phyloP scores from a whole-genome alignment of 768 basidiomycete species.

The Gloeophyllum trabeum region DNA sequence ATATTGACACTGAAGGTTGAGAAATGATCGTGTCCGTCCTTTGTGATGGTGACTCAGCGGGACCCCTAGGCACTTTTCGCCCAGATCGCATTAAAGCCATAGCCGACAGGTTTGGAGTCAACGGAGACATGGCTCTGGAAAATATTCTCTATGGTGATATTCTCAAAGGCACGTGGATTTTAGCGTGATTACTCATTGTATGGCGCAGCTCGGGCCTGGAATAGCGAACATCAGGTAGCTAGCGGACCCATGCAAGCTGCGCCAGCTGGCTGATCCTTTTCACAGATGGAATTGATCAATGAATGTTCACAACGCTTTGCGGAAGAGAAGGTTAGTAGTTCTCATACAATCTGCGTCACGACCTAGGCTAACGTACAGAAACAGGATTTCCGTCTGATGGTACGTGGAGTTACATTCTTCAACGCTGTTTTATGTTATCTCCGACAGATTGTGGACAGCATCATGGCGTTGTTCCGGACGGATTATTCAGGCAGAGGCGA shows the following conservation, averaged over 20 bases:
- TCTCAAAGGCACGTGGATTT: neutral
- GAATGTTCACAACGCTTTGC: constrained; percentile 83
- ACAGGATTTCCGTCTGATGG: constrained; percentile 68
- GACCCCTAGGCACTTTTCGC: constrained; percentile 69
- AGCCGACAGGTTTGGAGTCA: constrained; percentile 91
- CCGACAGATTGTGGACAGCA: constrained; percentile 81
- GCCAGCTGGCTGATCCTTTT: constrained; percentile 4
- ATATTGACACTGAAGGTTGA: constrained; percentile 85
- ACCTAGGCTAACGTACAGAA: too few species aligned
- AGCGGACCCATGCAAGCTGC: neutral
- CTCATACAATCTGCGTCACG: too few species aligned
- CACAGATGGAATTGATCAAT: constrained; percentile 83
- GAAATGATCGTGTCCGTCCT: too few species aligned
- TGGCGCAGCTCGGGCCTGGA: constrained; percentile 69
- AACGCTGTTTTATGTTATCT: constrained; percentile 3
- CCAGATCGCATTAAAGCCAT: constrained; percentile 88
- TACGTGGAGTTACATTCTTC: too few species aligned
- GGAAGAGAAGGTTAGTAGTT: constrained; percentile 84
- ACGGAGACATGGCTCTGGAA: constrained; percentile 75
- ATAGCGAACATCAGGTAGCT: constrained; percentile 80
- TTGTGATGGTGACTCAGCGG: too few species aligned
- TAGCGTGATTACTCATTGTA: constrained; percentile 7
- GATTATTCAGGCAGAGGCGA: constrained; percentile 93
- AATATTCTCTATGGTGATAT: constrained; percentile 78
- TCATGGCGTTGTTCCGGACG: constrained; percentile 93